Evolutionary conservation across 2,329 filamentous ascomycete genomes (phyloP), one percentile per base, ranked within the genome.

Genomic region (Colletotrichum somersetense): DNA sequence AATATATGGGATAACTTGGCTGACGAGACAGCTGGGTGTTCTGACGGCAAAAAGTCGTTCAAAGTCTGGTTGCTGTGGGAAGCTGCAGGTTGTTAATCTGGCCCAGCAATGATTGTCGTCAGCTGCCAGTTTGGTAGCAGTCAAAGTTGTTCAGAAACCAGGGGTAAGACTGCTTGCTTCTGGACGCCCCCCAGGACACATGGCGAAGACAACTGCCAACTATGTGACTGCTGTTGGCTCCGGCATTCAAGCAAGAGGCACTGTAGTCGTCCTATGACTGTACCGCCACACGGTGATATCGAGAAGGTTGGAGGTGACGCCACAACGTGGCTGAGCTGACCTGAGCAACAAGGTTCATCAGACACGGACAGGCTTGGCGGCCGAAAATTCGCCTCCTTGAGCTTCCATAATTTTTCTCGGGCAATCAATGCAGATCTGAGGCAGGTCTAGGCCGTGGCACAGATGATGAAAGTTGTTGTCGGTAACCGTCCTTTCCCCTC

Each of bases 381-480:
- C 11, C 14, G 55, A 42, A 16, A 52, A 65, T 58, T 65, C 30
- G 53, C 61, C 66, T 58, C 61, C 35, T 16, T 20, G 10, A 23
- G 42, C 23, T 26, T 44, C 52, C 59, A 58, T 50, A 14, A 10
- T 10, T 52, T 52, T 44, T n/a, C 20, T 46, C 33, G 52, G 5
- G 33, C 23, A 42, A 58, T 35, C 20, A 35, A 40, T 53, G 61
- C 53, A 46, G 53, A 58, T 69, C 66, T 35, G 53, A 55, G 33
- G 53, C 52, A 57, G 66, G 42, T 33, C 59, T 65, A 26, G 66
- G 56, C 61, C 61, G 0, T 23, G 42, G 66, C 44, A 64, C 59
- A 67, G 53, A 26, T 57, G 62, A 53, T 69, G 26, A 26, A 46
- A 44, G 16, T 42, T 59, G 16, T 42, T 59, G 61, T 38, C 62